A percentile compares a stretch with the other conserved stretches of the same genome.
Evolutionary conservation across 148 eudicot species (phyloP).

Genomic region (Arctostaphylos glauca): DNA sequence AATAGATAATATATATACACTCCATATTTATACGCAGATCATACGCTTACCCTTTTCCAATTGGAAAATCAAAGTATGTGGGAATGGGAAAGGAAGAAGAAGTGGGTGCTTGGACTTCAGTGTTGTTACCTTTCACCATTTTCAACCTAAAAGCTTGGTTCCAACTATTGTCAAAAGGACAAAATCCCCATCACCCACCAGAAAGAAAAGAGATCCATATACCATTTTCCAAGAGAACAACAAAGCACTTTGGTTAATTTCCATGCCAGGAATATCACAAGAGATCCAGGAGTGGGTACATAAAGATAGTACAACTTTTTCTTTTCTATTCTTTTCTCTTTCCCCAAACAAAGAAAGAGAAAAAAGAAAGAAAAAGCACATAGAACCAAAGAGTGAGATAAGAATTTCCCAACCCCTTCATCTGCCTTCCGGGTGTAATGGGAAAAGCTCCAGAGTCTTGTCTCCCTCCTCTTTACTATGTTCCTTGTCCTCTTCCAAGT

Average conservation of each 20-base stretch:
- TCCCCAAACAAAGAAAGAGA: conserved; percentile 7
- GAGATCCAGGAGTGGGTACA: background rate
- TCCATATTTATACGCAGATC: no score
- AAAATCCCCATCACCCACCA: background rate
- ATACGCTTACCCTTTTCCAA: background rate
- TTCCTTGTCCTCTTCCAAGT: conserved; percentile 30
- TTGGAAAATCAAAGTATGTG: background rate
- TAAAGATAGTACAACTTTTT: background rate
- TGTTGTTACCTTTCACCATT: background rate
- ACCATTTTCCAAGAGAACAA: conserved; percentile 12
- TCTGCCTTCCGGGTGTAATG: conserved; percentile 78
- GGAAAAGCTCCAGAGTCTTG: conserved; percentile 84
- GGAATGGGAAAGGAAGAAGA: background rate
- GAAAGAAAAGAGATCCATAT: background rate
- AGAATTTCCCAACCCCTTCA: conserved; percentile 19
- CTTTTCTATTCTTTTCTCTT: conserved; percentile 9
- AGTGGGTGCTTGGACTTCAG: conserved; percentile 6
- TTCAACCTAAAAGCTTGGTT: conserved; percentile 6
- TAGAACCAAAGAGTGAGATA: background rate
- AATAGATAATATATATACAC: no score
- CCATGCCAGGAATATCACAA: conserved; percentile 4
- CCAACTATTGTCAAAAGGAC: conserved; percentile 8
- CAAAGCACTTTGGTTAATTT: background rate
- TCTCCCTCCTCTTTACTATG: conserved; percentile 34
- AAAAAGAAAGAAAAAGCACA: conserved; percentile 1